Base-by-base conservation (phyloP, 169 alveolate genomes). In the Plasmodium fragile region DNA sequence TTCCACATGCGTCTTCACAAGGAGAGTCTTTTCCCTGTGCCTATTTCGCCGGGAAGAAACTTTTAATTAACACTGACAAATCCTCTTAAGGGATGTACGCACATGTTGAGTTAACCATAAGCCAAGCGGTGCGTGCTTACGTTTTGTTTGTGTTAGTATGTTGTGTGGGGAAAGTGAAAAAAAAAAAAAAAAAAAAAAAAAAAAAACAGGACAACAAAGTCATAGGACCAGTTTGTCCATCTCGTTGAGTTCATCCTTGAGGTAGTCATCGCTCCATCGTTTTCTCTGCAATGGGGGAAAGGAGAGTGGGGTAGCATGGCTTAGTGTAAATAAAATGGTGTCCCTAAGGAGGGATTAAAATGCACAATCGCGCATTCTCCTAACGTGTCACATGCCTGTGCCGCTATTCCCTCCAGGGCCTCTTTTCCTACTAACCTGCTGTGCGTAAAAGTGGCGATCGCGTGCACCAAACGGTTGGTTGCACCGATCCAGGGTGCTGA, bases 231-330 rank as follows among this genome's bases (percentile, higher is more conserved):
- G 53, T 10, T 34, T 80, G 55, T 80, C 65, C 25, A 89, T 78
- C 22, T 89, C 82, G 34, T 89, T 73, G 45, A 89, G 72, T 13
- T 89, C 83, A 2, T 77, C 94, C 49, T 89, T 65, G n/a, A 89
- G 71, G 39, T 89, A 89, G 49, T 89, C 70, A 28, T 77, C 91
- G 4, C 55, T 65, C 94, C 94, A 89, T 39, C 82, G 32, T 78
- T 78, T 45, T 1, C 13, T 36, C 94, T 89, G 45, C 43, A 32
- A 0, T 3, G 22, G 30, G 30, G 75, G 69, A 25, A 10, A 73
- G 45, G 73, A 73, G 45, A 84, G 59, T 52, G 59, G 7, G 41
- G 69, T 52, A 73, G 43, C 1, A 49, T 49, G 22, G 7, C 8
- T 49, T 13, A 49, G 59, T 16, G 59, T 13, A 16, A 16, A 34